Evolutionary conservation across 164 flowering plant genomes (phyloP), one percentile per base, ranked within the genome.

Genomic region (Aristolochia contorta): DNA sequence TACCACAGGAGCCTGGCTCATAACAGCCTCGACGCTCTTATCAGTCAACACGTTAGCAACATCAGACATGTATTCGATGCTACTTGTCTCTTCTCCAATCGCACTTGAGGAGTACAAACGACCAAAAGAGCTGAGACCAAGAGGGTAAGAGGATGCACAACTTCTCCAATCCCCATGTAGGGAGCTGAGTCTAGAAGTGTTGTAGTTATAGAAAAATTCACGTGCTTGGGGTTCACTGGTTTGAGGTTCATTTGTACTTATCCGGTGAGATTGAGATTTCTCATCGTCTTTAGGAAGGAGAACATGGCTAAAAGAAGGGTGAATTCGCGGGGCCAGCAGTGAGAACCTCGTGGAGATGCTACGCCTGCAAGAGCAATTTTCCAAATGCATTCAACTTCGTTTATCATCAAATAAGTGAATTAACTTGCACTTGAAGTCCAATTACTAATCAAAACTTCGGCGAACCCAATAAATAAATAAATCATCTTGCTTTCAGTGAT

Each of bases 61-160:
- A 50, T 85, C 88, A 61, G 69, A 77, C 51, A 85, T 41, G 45
- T 62, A 56, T 30, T 45, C 51, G 4, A 81, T 71, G 55, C 79
- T 82, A 1, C 78, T 81, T 0, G 79, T 58, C 4, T 73, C 84
- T 60, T 74, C 85, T 18, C 77, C 84, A 55, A 68, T 59, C 25
- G 84, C n/a, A 37, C 75, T 82, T 0, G 96, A 83, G 75, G 82
- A 82, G 63, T 79, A 71, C 61, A 83, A 71, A 41, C 63, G 47
- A 18, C 61, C 70, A 37, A 67, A 63, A 41, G 60, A 41, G 49
- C 78, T 81, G 57, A 61, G 18, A 13, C 68, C 61, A 0, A 63
- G 25, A n/a, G 66, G 54, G 22, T 47, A 16, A 58, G 66, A 57
- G 15, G 69, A 68, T 0, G 62, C 62, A 16, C 56, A 41, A 37